Percentiles rank a stretch among this genome's conserved stretches.
These are phyloP conservation scores for Candolleomyces eurysporus DNA, from an alignment of 768 basidiomycete species.

Conservation along the genomic window DNA sequence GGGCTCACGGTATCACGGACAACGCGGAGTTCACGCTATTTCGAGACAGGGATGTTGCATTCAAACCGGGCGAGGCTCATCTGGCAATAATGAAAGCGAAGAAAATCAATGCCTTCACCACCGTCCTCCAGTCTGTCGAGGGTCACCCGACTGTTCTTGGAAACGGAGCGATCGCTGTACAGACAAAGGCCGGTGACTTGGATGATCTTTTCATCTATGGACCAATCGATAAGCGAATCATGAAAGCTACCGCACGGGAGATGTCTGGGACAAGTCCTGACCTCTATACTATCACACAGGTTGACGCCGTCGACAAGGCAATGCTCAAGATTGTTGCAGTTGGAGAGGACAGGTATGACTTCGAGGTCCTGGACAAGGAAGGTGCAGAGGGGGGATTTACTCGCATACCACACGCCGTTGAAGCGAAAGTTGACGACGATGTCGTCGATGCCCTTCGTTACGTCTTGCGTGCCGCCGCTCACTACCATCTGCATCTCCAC, in stretches of 20 bases:
- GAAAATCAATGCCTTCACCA: conserved; percentile 17
- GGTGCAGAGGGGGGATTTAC: conserved; percentile 17
- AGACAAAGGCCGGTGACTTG: not conserved
- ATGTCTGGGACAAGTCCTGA: not conserved
- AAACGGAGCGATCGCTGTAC: conserved; percentile 7
- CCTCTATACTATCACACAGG: conserved; percentile 12
- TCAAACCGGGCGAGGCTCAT: conserved; percentile 16
- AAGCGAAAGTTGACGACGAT: conserved; percentile 2
- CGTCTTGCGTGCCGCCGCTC: conserved; percentile 16
- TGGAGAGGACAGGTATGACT: conserved; percentile 14
- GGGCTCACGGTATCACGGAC: conserved; percentile 25
- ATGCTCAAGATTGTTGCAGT: conserved; percentile 17
- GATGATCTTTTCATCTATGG: not conserved
- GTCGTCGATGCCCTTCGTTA: conserved; percentile 10
- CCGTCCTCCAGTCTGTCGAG: conserved; percentile 7
- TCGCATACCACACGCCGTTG: conserved; percentile 13
- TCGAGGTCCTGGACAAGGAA: conserved; percentile 19
- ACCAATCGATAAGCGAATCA: not conserved
- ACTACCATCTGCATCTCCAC: conserved; percentile 28
- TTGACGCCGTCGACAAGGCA: conserved; percentile 11
- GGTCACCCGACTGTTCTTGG: not conserved
- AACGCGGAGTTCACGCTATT: conserved; percentile 24
- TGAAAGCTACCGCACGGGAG: not conserved
- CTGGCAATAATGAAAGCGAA: conserved; percentile 19
- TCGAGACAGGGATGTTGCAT: conserved; percentile 16